Conservation (phyloP, 805 yeast species). For the Wickerhamomyces ciferrii region DNA sequence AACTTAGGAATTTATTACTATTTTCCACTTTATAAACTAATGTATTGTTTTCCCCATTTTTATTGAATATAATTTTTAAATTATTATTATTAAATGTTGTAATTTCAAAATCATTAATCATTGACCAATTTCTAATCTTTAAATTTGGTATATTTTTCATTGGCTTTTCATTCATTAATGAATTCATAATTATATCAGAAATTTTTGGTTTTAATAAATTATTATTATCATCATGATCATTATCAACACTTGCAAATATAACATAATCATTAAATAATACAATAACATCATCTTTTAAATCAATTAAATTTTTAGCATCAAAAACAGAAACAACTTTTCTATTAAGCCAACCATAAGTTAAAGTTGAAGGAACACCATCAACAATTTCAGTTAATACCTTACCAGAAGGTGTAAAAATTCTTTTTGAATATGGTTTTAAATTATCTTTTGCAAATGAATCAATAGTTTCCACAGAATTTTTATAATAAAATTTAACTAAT, state of each 20-base stretch:
- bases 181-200: constrained; percentile 84
- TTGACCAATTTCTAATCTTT: constrained; percentile 64
- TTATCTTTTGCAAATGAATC: constrained; percentile 73
- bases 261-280: constrained; percentile 80
- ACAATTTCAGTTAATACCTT: constrained; percentile 82
- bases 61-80: constrained; percentile 25
- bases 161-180: constrained; percentile 81
- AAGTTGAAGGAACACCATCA: constrained; percentile 78
- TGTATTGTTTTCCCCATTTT: constrained; percentile 9
- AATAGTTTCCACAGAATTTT: constrained; percentile 57
- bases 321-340: constrained; percentile 79
- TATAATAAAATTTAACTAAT: constrained; percentile 34
- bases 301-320: constrained; percentile 35
- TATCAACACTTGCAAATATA: constrained; percentile 51
- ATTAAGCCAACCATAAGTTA: constrained; percentile 85
- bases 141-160: constrained; percentile 63
- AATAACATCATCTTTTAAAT: constrained; percentile 43
- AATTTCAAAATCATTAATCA: constrained; percentile 49
- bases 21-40: constrained; percentile 23
- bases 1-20: constrained; percentile 41
- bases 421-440: constrained; percentile 44
- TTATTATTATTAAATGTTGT: constrained; percentile 30
- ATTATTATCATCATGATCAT: constrained; percentile 15
- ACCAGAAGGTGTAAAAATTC: constrained; percentile 90
- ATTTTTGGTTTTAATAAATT: constrained; percentile 43